Evolutionary conservation across 2,329 filamentous ascomycete genomes (phyloP).

Genomic region (Xylariaceae sp.): DNA sequence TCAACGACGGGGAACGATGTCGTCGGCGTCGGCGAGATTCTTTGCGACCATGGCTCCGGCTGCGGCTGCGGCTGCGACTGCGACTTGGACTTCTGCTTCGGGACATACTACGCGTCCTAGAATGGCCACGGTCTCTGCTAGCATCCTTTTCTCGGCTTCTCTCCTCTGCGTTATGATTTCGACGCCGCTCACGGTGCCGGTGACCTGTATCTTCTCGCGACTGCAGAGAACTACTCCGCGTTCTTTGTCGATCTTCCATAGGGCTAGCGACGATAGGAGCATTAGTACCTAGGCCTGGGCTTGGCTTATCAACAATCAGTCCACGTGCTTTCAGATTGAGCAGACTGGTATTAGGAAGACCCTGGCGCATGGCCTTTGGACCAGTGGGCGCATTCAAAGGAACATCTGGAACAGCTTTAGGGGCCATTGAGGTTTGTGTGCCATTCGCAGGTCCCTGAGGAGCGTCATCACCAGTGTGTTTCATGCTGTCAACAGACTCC

Average conservation of each 20-base stretch:
- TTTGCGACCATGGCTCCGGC: slow-evolving; percentile 39
- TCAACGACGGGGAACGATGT: slow-evolving; percentile 48
- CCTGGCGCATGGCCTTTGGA: slow-evolving; percentile 90
- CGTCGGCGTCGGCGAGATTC: slow-evolving; percentile 47
- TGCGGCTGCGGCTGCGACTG: slow-evolving; percentile 28
- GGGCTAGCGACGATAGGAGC: slow-evolving; percentile 28
- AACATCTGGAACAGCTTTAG: slow-evolving; percentile 32
- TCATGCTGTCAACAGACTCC: slow-evolving; percentile 16
- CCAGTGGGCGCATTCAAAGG: slow-evolving; percentile 80
- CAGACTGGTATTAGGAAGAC: slow-evolving; percentile 76
- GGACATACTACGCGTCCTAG: slow-evolving; percentile 26
- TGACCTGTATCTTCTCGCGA: slow-evolving; percentile 33
- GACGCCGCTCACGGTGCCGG: slow-evolving; percentile 30
- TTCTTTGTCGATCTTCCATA: slow-evolving; percentile 30
- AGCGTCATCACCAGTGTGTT: slow-evolving; percentile 27
- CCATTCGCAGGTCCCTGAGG: slow-evolving; percentile 27
- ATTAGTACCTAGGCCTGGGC: slow-evolving; percentile 28
- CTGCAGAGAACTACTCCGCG: slow-evolving; percentile 45
- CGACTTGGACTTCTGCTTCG: not conserved
- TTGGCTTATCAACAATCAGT: slow-evolving; percentile 37
- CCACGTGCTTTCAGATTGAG: slow-evolving; percentile 57
- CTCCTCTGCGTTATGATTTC: slow-evolving; percentile 28
- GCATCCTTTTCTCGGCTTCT: slow-evolving; percentile 20
- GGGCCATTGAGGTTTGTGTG: slow-evolving; percentile 16
- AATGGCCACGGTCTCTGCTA: slow-evolving; percentile 28